phyloP scores from a whole-genome alignment of 208 protist species.

The Acanthamoeba lugdunensis region DNA sequence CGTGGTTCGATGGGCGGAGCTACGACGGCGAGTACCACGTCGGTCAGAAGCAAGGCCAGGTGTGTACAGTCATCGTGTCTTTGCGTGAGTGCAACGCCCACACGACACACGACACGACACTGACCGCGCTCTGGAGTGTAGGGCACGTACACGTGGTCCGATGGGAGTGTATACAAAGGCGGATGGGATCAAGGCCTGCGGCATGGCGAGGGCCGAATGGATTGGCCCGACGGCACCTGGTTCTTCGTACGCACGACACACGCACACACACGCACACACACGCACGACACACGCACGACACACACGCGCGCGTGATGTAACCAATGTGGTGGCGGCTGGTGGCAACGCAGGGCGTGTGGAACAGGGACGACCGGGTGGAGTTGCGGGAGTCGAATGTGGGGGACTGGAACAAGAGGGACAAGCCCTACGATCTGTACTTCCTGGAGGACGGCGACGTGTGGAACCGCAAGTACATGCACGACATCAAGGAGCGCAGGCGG shows the following conservation, averaged over 20 bases:
- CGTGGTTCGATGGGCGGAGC: constrained; percentile 2
- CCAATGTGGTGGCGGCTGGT: too few species aligned
- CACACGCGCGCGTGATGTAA: too few species aligned
- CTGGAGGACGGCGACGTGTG: constrained; percentile 22
- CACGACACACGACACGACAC: too few species aligned
- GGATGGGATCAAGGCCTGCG: not conserved
- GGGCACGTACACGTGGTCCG: constrained; percentile 14
- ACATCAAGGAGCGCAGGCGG: constrained; percentile 17
- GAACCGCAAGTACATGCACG: not conserved
- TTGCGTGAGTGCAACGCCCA: too few species aligned
- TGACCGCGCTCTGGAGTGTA: not conserved
- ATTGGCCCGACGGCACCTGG: constrained; percentile 41
- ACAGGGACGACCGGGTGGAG: constrained; percentile 2
- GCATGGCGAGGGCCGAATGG: not conserved
- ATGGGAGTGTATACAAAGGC: not conserved
- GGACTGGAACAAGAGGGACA: not conserved
- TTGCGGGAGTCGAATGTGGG: not conserved
- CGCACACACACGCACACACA: too few species aligned
- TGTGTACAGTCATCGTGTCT: not conserved
- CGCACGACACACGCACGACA: too few species aligned
- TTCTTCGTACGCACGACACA: not conserved
- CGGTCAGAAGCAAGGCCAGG: not conserved
- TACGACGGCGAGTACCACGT: constrained; percentile 18
- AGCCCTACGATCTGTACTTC: constrained; percentile 4
- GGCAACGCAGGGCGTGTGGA: not conserved